phyloP scores from a whole-genome alignment of 169 alveolate species.

The Perkinsus chesapeaki region DNA sequence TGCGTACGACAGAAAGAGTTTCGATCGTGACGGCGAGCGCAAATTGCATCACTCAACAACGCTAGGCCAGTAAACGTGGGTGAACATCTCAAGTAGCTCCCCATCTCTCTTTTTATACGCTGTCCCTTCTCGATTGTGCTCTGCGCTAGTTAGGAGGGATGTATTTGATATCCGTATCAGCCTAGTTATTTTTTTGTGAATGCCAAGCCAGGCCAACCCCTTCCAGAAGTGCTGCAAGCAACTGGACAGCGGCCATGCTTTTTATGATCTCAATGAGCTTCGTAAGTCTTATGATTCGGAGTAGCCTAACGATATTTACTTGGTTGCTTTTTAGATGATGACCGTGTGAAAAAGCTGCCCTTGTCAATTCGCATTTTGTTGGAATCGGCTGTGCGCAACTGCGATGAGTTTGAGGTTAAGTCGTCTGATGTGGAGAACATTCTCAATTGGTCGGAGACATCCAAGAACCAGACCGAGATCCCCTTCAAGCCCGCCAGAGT shows the following conservation, averaged over 20 bases:
- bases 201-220: not conserved
- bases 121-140: not conserved
- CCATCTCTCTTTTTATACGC: not conserved
- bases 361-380: conserved; percentile 79
- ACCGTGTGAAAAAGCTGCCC: conserved; percentile 50
- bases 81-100: not conserved
- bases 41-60: not conserved
- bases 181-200: too few relatives aligned
- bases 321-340: not conserved
- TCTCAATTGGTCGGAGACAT: conserved; percentile 73
- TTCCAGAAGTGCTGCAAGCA: not conserved
- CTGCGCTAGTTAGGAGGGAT: not conserved
- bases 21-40: not conserved
- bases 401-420: conserved; percentile 83
- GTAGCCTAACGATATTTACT: not conserved
- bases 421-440: conserved; percentile 80
- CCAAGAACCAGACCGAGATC: conserved; percentile 65
- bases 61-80: not conserved
- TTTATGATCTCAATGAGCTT: not conserved
- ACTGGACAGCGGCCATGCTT: not conserved
- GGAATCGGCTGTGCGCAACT: conserved; percentile 88
- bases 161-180: too few relatives aligned
- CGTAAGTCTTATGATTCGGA: not conserved
- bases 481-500: conserved; percentile 96
- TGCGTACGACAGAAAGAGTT: not conserved